These are phyloP conservation scores for Paratinospora sagittata DNA, from an alignment of 164 flowering plant genomes.

Conservation along the genomic window DNA sequence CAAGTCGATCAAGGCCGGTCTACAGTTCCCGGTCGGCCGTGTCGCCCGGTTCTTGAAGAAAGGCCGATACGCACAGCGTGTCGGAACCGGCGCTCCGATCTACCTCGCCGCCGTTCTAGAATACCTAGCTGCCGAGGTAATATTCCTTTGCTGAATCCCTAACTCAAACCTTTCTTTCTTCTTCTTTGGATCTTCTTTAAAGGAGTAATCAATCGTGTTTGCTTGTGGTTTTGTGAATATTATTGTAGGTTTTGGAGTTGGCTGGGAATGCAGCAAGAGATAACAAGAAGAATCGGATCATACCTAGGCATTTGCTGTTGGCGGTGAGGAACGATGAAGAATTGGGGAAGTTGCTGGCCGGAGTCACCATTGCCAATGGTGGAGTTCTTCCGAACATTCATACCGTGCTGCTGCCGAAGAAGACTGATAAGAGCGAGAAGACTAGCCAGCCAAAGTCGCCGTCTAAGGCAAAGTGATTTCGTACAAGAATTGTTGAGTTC, in stretches of 20 bases:
- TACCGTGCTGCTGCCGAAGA: slow-evolving; percentile 18
- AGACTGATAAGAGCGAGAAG: slow-evolving; percentile 4
- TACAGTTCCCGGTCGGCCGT: too few relatives aligned
- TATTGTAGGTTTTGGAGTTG: slow-evolving; percentile 15
- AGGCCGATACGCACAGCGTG: slow-evolving; percentile 17
- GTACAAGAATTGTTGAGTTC: not conserved
- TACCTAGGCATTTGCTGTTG: slow-evolving; percentile 13
- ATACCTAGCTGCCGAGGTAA: slow-evolving; percentile 16
- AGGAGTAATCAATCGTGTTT: too few relatives aligned
- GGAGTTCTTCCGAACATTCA: slow-evolving; percentile 18
- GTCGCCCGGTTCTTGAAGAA: slow-evolving; percentile 13
- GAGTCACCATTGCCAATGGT: slow-evolving; percentile 16
- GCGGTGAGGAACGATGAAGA: too few relatives aligned
- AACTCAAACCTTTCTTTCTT: not conserved
- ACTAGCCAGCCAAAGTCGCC: not conserved
- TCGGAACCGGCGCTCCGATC: slow-evolving; percentile 16
- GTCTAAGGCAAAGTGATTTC: not conserved
- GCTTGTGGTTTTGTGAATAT: not conserved
- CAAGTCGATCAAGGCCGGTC: too few relatives aligned
- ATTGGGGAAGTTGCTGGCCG: slow-evolving; percentile 13
- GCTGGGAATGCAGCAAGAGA: slow-evolving; percentile 20
- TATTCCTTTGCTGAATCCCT: too few relatives aligned
- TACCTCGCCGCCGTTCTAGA: slow-evolving; percentile 18
- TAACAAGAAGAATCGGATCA: slow-evolving; percentile 12
- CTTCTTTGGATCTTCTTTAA: not conserved